Conservation (phyloP, 108 stramenopile species). For the Craspedostauros australis region DNA sequence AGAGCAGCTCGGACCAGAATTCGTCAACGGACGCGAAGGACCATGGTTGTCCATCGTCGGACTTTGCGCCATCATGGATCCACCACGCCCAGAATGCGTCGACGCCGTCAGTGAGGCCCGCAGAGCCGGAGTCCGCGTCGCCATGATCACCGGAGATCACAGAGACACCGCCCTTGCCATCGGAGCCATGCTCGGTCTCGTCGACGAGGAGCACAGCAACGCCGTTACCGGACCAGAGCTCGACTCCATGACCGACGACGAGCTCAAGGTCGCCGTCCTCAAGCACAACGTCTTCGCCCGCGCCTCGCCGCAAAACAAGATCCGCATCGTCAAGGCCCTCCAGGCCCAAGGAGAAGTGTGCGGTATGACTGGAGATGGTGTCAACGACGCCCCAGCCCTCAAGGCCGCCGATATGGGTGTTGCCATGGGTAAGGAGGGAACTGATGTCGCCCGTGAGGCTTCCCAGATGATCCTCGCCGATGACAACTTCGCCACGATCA, state of each 20-base stretch:
- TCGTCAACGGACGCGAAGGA: constrained; percentile 47
- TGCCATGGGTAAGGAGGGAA: constrained; percentile 98
- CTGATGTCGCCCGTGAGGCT: constrained; percentile 95
- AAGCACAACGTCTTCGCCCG: constrained; percentile 87
- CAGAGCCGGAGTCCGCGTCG: constrained; percentile 83
- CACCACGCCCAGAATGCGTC: constrained; percentile 87
- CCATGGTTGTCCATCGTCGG: constrained; percentile 85
- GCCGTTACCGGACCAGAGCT: constrained; percentile 80
- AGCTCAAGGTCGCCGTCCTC: constrained; percentile 55
- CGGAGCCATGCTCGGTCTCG: constrained; percentile 79
- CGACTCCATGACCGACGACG: constrained; percentile 67
- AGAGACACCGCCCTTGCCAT: constrained; percentile 84
- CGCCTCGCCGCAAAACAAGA: constrained; percentile 80
- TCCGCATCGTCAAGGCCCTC: constrained; percentile 89
- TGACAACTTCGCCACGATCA: constrained; percentile 97
- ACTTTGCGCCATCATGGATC: constrained; percentile 92
- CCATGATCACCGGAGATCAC: constrained; percentile 98
- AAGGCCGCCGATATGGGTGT: constrained; percentile 98
- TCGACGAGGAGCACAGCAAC: constrained; percentile 47
- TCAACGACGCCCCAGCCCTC: constrained; percentile 97
- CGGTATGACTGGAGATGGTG: constrained; percentile 98
- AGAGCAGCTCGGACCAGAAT: constrained; percentile 57
- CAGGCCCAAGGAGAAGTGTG: constrained; percentile 87
- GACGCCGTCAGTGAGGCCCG: constrained; percentile 80
- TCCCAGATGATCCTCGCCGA: constrained; percentile 96